Conservation (phyloP, 768 basidiomycete species). For the Russula olivacea region DNA sequence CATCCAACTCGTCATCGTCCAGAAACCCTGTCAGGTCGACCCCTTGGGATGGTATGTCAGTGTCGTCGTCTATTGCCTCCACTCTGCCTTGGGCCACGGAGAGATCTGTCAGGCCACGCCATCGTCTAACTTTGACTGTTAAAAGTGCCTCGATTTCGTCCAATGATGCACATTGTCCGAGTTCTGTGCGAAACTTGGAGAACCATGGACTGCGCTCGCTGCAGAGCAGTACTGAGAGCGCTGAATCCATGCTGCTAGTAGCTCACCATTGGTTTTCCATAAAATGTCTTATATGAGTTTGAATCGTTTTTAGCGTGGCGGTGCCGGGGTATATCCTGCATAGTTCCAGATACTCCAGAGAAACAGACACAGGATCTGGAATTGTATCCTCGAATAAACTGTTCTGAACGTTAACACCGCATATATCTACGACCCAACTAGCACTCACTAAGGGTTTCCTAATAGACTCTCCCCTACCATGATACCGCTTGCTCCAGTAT, state of each 20-base stretch:
- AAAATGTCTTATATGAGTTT: conserved; percentile 63
- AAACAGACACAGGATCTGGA: conserved; percentile 62
- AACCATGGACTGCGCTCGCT: conserved; percentile 31
- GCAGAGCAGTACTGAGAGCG: background rate
- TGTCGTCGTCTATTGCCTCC: background rate
- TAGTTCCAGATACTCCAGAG: conserved; percentile 61
- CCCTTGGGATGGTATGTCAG: background rate
- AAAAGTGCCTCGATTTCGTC: conserved; percentile 28
- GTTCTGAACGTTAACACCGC: background rate
- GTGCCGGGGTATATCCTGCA: conserved; percentile 50
- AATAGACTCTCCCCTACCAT: conserved; percentile 81
- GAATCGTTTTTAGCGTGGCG: conserved; percentile 44
- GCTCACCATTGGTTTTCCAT: conserved; percentile 63
- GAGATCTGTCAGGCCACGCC: conserved; percentile 22
- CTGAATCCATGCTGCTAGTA: background rate
- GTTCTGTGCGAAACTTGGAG: conserved; percentile 26
- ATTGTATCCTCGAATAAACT: conserved; percentile 52
- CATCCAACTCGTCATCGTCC: background rate
- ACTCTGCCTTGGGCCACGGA: background rate
- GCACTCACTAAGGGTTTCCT: conserved; percentile 62
- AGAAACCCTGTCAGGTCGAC: background rate
- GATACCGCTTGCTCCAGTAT: conserved; percentile 62
- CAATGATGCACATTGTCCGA: conserved; percentile 24
- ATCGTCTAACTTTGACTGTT: conserved; percentile 26
- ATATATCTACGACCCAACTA: background rate